Evolutionary conservation across 2,329 filamentous ascomycete species (phyloP), one percentile per base, ranked within the genome.

Genomic region (Setomelanomma holmii): DNA sequence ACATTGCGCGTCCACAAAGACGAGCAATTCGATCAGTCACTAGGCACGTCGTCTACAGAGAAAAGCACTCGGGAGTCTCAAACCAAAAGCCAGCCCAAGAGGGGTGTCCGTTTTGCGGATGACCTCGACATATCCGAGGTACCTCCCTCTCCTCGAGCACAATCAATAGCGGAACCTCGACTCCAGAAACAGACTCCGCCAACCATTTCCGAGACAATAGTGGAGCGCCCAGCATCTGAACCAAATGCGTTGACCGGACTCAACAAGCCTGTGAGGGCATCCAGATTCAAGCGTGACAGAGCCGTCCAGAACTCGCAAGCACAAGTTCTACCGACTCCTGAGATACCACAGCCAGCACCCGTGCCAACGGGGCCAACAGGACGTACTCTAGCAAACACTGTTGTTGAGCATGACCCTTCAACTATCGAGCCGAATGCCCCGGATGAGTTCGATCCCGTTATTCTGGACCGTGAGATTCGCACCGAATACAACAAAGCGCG

Each of bases 401-500:
- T 87, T 11, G 70, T 86, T 27, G 85, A 87, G 67, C 81, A 84
- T 17, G 63, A 74, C 2, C 57, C 67, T 3, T 46, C 61, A 1
- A 43, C 69, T 1, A 58, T 71, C 11, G 73, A 74, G n/a, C 67
- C 75, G 58, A 48, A 77, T 14, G 72, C 76, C 17, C 73, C 75
- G 4, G 71, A 77, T 35, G 77, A 74, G 17, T 79, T 93, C 34
- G 89, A 96, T 62, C 85, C 89, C 4, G 81, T 86, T 17, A 78
- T 93, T 23, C 80, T 93, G 44, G 84, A 89, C 46, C 86, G 90
- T 56, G 89, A 96, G 72, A 86, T 96, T 12, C 88, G 90, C 6
- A 84, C 86, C 33, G 90, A 96, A 68, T 96, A 96, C 73, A 89
- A 96, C 72, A 86, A 85, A 39, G 81, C 90, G 73, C 88, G 93